Conservation (phyloP, 495 filamentous ascomycete genomes). For the Penicillium samsonianum region DNA sequence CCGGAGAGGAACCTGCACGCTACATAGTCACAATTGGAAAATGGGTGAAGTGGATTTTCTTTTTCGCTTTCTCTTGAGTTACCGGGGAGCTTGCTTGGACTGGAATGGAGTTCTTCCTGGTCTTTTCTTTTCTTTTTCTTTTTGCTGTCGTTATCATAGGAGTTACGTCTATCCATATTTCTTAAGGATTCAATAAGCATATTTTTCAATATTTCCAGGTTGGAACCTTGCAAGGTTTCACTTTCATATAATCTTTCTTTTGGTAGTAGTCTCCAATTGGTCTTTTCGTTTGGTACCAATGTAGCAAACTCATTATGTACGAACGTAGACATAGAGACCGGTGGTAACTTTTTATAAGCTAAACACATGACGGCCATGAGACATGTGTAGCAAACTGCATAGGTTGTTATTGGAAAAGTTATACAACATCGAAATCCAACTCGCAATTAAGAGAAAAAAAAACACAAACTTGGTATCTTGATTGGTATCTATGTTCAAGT, state of each 20-base stretch:
- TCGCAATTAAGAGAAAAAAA: neutral
- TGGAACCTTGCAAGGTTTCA: neutral
- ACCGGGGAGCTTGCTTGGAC: conserved; percentile 8
- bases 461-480: conserved; percentile 7
- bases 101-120: conserved; percentile 12
- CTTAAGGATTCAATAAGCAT: neutral
- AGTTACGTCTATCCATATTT: neutral
- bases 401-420: too few relatives aligned
- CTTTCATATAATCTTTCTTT: neutral
- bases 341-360: neutral
- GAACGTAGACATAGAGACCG: too few relatives aligned
- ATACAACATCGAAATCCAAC: too few relatives aligned
- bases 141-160: neutral
- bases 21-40: conserved; percentile 15
- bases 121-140: neutral
- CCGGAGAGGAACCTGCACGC: conserved; percentile 10
- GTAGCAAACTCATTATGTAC: neutral
- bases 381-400: too few relatives aligned
- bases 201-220: neutral
- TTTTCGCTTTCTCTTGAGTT: conserved; percentile 13
- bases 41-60: conserved; percentile 6
- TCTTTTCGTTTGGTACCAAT: too few relatives aligned
- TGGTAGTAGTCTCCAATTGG: too few relatives aligned
- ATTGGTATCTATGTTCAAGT: conserved; percentile 5
- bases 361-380: neutral